Evolutionary conservation across 2,329 filamentous ascomycete genomes (phyloP), one percentile per base, ranked within the genome.

Genomic region (Claviceps quebecensis): DNA sequence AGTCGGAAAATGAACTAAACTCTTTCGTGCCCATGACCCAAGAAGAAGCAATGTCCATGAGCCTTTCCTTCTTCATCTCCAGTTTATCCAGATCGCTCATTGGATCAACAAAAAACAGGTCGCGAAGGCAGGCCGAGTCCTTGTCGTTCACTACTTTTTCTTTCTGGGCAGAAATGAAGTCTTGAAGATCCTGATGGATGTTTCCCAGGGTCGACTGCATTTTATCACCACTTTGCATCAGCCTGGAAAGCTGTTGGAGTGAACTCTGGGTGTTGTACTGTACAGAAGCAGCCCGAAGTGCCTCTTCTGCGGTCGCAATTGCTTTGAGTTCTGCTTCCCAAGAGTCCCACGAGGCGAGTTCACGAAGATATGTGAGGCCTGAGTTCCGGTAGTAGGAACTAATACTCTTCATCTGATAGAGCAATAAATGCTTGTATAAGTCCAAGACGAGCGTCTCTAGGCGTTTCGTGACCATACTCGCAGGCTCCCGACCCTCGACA

Each of bases 1-100:
- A 69, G 34, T 57, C 45, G 17, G 54, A 55, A 45, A 68, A 67
- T 8, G 52, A 50, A 11, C n/a, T 23, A 38, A 49, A 56, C 40
- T 56, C 50, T 13, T 51, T 13, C 0, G 43, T 56, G 11, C 29
- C 36, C 46, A 56, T 40, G 34, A 56, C 53, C 55, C 55, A 56
- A 4, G 52, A 53, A 45, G 46, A 55, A 2, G 52, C 52, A 14
- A 48, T 47, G 19, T 55, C 40, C 6, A 54, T 47, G n/a, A 56
- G 48, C 26, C 22, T 50, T 9, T 56, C 55, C 22, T 55, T 56
- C 36, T 53, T 54, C 13, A 34, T 53, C 46, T 56, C 53, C 47
- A 56, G 47, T 7, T 39, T 54, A 9, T 55, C 45, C 48, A 56
- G 43, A 41, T 56, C 55, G 38, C 53, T 39, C 47, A 51, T 49